Evolutionary conservation across 352 stramenopile species (phyloP).

Genomic region (Hyaloperonospora arabidopsidis): DNA sequence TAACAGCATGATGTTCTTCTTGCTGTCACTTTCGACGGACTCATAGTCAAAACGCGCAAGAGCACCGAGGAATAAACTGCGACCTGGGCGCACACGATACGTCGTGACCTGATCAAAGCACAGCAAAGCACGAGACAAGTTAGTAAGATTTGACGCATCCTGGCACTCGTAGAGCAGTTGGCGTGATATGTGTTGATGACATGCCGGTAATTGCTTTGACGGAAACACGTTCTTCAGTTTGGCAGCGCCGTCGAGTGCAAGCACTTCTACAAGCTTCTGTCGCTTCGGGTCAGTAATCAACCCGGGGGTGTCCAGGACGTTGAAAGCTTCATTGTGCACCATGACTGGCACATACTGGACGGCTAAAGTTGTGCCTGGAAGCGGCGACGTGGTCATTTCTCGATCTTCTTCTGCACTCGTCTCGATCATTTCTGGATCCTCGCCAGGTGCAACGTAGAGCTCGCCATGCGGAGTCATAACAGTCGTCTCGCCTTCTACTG

Average conservation of each 20-base stretch:
- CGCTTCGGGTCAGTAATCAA: slow-evolving; percentile 71
- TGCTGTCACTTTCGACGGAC: slow-evolving; percentile 24
- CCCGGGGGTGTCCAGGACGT: slow-evolving; percentile 74
- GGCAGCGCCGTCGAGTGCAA: slow-evolving; percentile 53
- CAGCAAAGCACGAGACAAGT: neutral
- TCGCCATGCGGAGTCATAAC: slow-evolving; percentile 27
- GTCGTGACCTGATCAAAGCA: slow-evolving; percentile 41
- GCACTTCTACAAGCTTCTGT: slow-evolving; percentile 71
- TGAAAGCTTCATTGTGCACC: slow-evolving; percentile 72
- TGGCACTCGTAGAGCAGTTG: neutral
- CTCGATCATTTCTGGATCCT: slow-evolving; percentile 63
- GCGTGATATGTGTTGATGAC: slow-evolving; percentile 1
- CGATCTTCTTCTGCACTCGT: slow-evolving; percentile 54
- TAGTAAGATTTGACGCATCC: neutral
- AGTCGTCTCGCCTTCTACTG: slow-evolving; percentile 6
- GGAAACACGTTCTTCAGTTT: slow-evolving; percentile 76
- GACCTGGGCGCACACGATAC: slow-evolving; percentile 56
- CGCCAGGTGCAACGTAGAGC: slow-evolving; percentile 44
- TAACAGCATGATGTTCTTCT: slow-evolving; percentile 60
- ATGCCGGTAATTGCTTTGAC: slow-evolving; percentile 60
- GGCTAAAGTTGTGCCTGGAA: slow-evolving; percentile 87
- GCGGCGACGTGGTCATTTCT: slow-evolving; percentile 82
- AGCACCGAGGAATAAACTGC: slow-evolving; percentile 70
- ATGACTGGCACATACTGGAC: slow-evolving; percentile 75
- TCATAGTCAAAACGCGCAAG: slow-evolving; percentile 77